Conservation (phyloP, 176 grass and related monocot species). For the Rhynchospora breviuscula region DNA sequence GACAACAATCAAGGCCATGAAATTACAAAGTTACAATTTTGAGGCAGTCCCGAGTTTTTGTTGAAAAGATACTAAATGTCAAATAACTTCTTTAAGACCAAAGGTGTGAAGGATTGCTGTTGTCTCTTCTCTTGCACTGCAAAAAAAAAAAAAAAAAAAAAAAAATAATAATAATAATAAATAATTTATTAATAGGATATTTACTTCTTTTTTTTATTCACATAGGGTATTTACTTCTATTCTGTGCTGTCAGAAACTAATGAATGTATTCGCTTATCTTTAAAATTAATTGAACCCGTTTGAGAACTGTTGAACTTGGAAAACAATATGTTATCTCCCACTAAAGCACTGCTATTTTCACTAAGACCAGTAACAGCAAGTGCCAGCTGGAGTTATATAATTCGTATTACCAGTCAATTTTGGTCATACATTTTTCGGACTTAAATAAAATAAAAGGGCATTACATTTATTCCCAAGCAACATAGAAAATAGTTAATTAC, state of each 20-base stretch:
- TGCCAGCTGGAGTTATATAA: conserved; percentile 5
- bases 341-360: background rate
- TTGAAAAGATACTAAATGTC: background rate
- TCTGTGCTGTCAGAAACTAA: background rate
- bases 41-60: too few relatives aligned
- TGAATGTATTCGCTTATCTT: background rate
- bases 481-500: background rate
- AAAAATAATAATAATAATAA: background rate
- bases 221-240: background rate
- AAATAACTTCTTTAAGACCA: conserved; percentile 53
- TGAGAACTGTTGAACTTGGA: background rate
- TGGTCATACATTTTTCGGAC: background rate
- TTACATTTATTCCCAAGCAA: background rate
- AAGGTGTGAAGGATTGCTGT: conserved; percentile 48
- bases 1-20: too few relatives aligned
- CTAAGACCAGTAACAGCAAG: background rate
- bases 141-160: conserved; percentile 8
- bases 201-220: background rate
- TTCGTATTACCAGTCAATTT: background rate
- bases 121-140: conserved; percentile 81
- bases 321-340: background rate
- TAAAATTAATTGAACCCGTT: background rate
- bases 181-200: background rate
- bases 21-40: too few relatives aligned
- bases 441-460: background rate